phyloP scores from a whole-genome alignment of 257 asterid species.

The Solanum chiquidenum region DNA sequence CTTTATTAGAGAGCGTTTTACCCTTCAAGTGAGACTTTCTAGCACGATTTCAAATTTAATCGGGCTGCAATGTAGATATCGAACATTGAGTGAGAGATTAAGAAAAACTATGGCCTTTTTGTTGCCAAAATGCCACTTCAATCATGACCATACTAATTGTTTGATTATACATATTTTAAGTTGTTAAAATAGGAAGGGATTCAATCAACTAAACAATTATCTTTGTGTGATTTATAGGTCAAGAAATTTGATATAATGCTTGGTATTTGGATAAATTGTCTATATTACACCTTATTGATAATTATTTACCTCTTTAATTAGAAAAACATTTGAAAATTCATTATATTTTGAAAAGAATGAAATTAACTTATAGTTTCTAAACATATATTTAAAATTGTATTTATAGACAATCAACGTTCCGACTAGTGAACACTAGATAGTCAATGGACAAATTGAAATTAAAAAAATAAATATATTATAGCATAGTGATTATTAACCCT shows the following conservation, averaged over 20 bases:
- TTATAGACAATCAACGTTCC: neutral
- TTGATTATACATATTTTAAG: neutral
- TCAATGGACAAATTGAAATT: neutral
- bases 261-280: neutral
- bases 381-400: neutral
- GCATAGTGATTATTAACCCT: too few relatives aligned
- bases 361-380: neutral
- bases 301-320: neutral
- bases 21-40: fast-evolving
- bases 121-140: neutral
- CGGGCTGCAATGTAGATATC: fast-evolving
- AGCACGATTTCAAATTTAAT: fast-evolving
- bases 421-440: neutral
- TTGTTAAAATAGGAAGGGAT: neutral
- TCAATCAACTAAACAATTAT: neutral
- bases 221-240: neutral
- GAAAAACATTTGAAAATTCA: neutral
- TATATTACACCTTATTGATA: neutral
- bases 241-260: neutral
- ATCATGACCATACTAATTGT: neutral
- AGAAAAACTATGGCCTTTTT: neutral
- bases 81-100: fast-evolving
- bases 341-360: neutral
- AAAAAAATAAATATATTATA: neutral
- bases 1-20: neutral